phyloP scores from a whole-genome alignment of 2,329 filamentous ascomycete genomes.

The Huntiella decipiens region DNA sequence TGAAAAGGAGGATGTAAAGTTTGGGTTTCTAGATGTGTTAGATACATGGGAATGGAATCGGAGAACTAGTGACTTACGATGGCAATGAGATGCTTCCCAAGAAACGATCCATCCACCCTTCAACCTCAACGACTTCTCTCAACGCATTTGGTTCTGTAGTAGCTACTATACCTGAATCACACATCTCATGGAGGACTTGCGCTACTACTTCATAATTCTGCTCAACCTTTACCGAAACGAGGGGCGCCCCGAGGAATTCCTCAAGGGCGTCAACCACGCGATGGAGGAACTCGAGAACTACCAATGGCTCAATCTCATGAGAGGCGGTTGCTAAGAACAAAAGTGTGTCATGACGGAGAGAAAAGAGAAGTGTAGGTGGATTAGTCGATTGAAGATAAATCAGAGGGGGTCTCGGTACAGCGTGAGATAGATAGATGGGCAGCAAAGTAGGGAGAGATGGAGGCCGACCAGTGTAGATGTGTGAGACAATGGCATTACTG shows the following conservation, averaged over 20 bases:
- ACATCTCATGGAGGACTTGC: conserved; percentile 88
- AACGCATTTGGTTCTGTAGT: conserved; percentile 89
- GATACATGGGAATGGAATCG: not conserved
- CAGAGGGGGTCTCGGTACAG: conserved; percentile 63
- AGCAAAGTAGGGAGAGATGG: conserved; percentile 59
- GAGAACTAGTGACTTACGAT: conserved; percentile 28
- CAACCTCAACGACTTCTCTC: conserved; percentile 78
- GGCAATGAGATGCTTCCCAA: conserved; percentile 74
- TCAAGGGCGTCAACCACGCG: conserved; percentile 81
- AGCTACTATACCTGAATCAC: conserved; percentile 73
- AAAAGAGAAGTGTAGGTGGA: conserved; percentile 78
- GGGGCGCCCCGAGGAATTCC: conserved; percentile 77
- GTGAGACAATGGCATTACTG: conserved; percentile 70
- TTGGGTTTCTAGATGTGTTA: conserved; percentile 21
- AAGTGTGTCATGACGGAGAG: conserved; percentile 68
- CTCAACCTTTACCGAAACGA: conserved; percentile 75
- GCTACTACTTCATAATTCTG: conserved; percentile 82
- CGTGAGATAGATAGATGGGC: conserved; percentile 70
- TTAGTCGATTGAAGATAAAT: conserved; percentile 67
- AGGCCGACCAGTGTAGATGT: conserved; percentile 70
- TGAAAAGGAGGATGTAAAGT: conserved; percentile 21
- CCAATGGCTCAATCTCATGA: conserved; percentile 69
- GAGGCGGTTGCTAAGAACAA: conserved; percentile 74
- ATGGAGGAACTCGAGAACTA: conserved; percentile 87
- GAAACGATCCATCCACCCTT: conserved; percentile 75